A percentile compares a stretch with the other conserved stretches of the same genome.
These are phyloP conservation scores for Rhizophora mangle DNA, from an alignment of 345 rosid species.

Conservation along the genomic window DNA sequence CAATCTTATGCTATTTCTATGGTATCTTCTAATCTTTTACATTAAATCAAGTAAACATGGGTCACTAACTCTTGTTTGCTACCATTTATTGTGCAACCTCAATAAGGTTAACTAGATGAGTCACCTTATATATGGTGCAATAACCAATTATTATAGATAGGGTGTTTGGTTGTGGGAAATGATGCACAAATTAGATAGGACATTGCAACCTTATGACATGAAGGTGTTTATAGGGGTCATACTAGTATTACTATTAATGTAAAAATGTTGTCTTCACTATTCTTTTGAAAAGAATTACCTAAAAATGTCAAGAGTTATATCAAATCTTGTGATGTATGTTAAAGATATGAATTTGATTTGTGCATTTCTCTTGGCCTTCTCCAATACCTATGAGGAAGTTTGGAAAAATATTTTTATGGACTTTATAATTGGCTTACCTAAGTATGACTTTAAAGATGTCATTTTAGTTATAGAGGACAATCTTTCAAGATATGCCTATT, in stretches of 20 bases:
- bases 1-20: not conserved
- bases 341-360: not conserved
- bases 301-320: not conserved
- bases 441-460: not conserved
- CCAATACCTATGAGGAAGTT: not conserved
- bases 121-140: too few relatives aligned
- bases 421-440: not conserved
- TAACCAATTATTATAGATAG: too few relatives aligned
- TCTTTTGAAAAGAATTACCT: not conserved
- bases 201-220: not conserved
- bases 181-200: too few relatives aligned
- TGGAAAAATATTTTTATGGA: not conserved
- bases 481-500: not conserved
- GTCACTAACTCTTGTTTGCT: rapidly evolving
- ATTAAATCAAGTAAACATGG: not conserved
- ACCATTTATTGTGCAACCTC: not conserved
- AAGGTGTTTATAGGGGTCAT: not conserved
- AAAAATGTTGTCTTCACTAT: not conserved
- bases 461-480: not conserved
- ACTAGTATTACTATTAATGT: not conserved
- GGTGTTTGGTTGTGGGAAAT: too few relatives aligned
- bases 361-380: rapidly evolving
- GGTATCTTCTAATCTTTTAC: rapidly evolving
- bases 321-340: not conserved
- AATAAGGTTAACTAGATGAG: too few relatives aligned